These are phyloP conservation scores for Lodderomyces orthopsilosis DNA, from an alignment of 1,139 yeast species.

Conservation along the genomic window DNA sequence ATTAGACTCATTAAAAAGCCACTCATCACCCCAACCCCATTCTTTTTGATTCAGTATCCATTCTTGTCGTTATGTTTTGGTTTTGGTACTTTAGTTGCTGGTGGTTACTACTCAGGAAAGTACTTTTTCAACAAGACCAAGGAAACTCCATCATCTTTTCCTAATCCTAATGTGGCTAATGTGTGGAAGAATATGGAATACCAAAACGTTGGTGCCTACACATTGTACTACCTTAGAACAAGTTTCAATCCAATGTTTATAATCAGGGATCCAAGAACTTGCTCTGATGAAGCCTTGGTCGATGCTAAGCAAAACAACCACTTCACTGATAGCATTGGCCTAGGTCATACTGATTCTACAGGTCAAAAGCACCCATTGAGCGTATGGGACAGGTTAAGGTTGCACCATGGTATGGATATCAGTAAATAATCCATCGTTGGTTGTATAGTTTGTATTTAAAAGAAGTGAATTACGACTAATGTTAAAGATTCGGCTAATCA, in stretches of 20 bases:
- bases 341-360: slow-evolving; percentile 12
- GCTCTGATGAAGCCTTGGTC: slow-evolving; percentile 22
- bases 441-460: background rate
- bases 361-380: slow-evolving; percentile 15
- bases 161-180: slow-evolving; percentile 13
- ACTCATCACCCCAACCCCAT: slow-evolving; percentile 8
- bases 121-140: slow-evolving; percentile 21
- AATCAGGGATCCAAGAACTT: slow-evolving; percentile 37
- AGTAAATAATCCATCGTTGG: background rate
- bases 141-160: slow-evolving; percentile 1
- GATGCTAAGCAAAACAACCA: slow-evolving; percentile 25
- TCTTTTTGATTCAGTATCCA: slow-evolving; percentile 26
- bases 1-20: slow-evolving; percentile 12
- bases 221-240: slow-evolving; percentile 34
- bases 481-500: no score
- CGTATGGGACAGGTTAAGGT: slow-evolving; percentile 34
- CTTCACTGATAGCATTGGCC: slow-evolving; percentile 7
- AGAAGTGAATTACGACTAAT: no score
- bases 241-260: slow-evolving; percentile 34
- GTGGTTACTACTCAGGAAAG: slow-evolving; percentile 25
- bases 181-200: slow-evolving; percentile 42
- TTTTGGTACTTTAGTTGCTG: slow-evolving; percentile 23
- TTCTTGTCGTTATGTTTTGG: slow-evolving; percentile 34
- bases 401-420: slow-evolving; percentile 27
- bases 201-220: slow-evolving; percentile 36